Conservation (phyloP, 495 filamentous ascomycete species). For the Chaetomium fimeti region DNA sequence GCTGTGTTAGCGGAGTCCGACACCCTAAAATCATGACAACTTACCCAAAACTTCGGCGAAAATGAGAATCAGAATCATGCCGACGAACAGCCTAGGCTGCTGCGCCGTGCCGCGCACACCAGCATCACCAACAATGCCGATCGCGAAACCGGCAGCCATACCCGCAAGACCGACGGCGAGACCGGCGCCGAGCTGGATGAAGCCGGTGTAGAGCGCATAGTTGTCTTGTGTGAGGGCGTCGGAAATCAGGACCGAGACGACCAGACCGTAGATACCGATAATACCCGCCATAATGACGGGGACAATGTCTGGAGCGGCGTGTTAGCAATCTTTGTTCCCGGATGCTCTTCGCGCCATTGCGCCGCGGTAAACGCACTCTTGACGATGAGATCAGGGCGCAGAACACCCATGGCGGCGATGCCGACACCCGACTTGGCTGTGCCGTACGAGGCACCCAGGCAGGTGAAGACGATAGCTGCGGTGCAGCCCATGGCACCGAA, state of each 20-base stretch:
- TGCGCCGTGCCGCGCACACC: slow-evolving; percentile 98
- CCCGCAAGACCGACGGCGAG: slow-evolving; percentile 93
- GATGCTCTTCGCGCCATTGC: not conserved
- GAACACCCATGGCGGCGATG: slow-evolving; percentile 96
- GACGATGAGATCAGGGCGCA: slow-evolving; percentile 96
- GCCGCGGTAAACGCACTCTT: slow-evolving; percentile 67
- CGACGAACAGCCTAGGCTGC: slow-evolving; percentile 95
- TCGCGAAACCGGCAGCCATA: slow-evolving; percentile 97
- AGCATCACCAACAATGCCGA: slow-evolving; percentile 98
- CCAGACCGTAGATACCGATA: slow-evolving; percentile 99
- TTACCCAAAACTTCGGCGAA: slow-evolving; percentile 98
- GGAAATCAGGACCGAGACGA: slow-evolving; percentile 97
- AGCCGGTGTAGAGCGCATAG: slow-evolving; percentile 80
- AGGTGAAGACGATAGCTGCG: slow-evolving; percentile 97
- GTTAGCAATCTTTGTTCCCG: not conserved
- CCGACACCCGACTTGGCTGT: slow-evolving; percentile 99
- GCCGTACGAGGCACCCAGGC: slow-evolving; percentile 96
- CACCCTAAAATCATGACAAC: slow-evolving; percentile 28
- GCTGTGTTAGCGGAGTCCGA: slow-evolving; percentile 14
- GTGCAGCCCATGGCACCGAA: slow-evolving; percentile 99
- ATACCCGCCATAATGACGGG: slow-evolving; percentile 99
- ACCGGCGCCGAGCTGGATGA: slow-evolving; percentile 97
- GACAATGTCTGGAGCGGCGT: slow-evolving; percentile 72
- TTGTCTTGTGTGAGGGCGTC: slow-evolving; percentile 79
- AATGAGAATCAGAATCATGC: slow-evolving; percentile 99